Conservation (phyloP, 1,284 basidiomycete genomes). For the Pseudozyma flocculosa region DNA sequence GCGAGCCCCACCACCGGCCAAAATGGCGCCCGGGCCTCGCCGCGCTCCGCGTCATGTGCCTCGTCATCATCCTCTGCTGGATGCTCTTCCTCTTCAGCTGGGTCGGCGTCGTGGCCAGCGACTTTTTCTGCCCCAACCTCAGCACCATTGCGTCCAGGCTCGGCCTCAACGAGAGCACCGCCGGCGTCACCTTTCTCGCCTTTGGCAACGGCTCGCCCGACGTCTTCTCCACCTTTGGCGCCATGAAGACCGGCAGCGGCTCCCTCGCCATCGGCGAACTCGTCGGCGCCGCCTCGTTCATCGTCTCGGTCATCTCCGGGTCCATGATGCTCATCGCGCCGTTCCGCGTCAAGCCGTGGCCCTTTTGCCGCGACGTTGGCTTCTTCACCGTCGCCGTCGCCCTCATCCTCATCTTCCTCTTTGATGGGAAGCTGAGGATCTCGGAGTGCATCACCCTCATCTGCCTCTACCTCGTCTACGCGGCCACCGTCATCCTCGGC, state of each 20-base stretch:
- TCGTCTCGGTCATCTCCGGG: conserved; percentile 88
- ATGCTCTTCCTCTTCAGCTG: conserved; percentile 53
- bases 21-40: conserved; percentile 17
- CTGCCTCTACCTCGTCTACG: conserved; percentile 76
- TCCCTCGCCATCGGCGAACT: conserved; percentile 91
- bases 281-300: conserved; percentile 91
- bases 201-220: conserved; percentile 61
- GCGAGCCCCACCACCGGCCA: neutral
- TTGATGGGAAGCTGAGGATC: conserved; percentile 72
- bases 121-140: conserved; percentile 57
- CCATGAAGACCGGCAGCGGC: conserved; percentile 81
- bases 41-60: conserved; percentile 17
- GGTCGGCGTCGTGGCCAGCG: conserved; percentile 53
- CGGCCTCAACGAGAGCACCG: conserved; percentile 53
- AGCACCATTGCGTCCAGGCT: conserved; percentile 46
- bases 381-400: conserved; percentile 84
- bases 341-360: conserved; percentile 75
- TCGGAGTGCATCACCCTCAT: conserved; percentile 77
- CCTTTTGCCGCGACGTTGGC: conserved; percentile 87
- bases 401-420: conserved; percentile 73
- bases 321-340: conserved; percentile 94
- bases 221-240: conserved; percentile 85
- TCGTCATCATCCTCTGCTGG: conserved; percentile 34
- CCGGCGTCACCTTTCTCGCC: conserved; percentile 56
- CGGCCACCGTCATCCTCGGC: conserved; percentile 71